phyloP scores from a whole-genome alignment of 305 asterid species.

The Solanum hybrid region DNA sequence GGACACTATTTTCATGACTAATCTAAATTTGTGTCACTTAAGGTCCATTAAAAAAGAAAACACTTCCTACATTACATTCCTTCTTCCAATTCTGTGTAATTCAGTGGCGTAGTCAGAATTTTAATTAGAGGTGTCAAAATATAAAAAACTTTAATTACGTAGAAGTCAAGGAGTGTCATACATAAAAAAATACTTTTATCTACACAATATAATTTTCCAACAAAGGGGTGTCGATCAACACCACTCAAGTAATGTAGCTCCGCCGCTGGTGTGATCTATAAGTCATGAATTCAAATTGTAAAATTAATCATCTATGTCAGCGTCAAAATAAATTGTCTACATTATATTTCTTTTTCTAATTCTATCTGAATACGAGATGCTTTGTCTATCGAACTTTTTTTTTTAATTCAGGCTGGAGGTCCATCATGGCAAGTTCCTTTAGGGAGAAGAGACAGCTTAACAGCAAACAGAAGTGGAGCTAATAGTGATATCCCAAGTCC shows the following conservation, averaged over 20 bases:
- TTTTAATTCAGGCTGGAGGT: constrained; percentile 52
- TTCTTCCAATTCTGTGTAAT: not conserved
- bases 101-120: not conserved
- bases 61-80: not conserved
- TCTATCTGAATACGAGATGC: not conserved
- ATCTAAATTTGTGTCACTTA: not conserved
- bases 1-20: not conserved
- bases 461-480: constrained; percentile 55
- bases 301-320: not conserved
- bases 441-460: constrained; percentile 74
- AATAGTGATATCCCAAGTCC: constrained; percentile 56
- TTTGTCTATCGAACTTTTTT: not conserved
- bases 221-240: not conserved
- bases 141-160: not conserved
- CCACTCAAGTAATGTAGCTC: not conserved
- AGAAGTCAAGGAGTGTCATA: not conserved
- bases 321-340: not conserved
- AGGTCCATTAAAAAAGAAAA: not conserved
- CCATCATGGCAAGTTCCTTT: constrained; percentile 57
- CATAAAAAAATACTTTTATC: not conserved
- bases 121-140: accelerated
- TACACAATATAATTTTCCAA: not conserved
- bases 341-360: not conserved
- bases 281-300: not conserved
- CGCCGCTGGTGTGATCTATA: not conserved